Percentiles rank a stretch among this genome's conserved stretches.
These are phyloP conservation scores for Erodium trifolium DNA, from an alignment of 441 rosid genomes.

Conservation along the genomic window DNA sequence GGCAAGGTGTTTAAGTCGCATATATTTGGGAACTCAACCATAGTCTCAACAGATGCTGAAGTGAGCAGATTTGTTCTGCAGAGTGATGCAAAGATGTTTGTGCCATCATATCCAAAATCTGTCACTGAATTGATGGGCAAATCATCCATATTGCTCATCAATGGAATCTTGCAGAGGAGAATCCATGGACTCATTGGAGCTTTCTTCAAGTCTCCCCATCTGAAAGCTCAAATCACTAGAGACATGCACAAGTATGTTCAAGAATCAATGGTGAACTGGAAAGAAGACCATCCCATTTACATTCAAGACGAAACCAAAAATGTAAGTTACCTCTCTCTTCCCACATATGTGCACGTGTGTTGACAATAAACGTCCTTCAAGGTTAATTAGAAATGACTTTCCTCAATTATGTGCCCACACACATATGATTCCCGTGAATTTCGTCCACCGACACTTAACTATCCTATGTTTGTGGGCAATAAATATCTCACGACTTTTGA, in stretches of 20 bases:
- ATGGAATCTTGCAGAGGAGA: slow-evolving; percentile 78
- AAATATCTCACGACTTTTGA: not conserved
- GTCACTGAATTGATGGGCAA: slow-evolving; percentile 91
- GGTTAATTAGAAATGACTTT: not conserved
- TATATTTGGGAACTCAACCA: slow-evolving; percentile 71
- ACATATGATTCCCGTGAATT: not conserved
- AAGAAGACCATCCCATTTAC: slow-evolving; percentile 44
- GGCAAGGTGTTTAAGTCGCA: slow-evolving; percentile 97
- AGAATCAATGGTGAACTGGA: slow-evolving; percentile 72
- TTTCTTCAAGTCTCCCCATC: slow-evolving; percentile 73
- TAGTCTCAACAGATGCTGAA: slow-evolving; percentile 89
- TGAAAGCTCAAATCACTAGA: slow-evolving; percentile 74
- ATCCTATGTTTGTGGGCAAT: no score
- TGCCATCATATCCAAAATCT: slow-evolving; percentile 87
- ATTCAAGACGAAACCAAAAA: slow-evolving; percentile 85
- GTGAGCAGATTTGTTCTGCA: slow-evolving; percentile 76
- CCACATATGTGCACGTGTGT: slow-evolving; percentile 6
- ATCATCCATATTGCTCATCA: slow-evolving; percentile 73
- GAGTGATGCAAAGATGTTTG: slow-evolving; percentile 69
- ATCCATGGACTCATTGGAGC: slow-evolving; percentile 81
- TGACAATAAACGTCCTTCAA: not conserved
- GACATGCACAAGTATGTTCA: slow-evolving; percentile 70
- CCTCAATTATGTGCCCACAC: not conserved
- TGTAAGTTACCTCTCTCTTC: slow-evolving; percentile 31
- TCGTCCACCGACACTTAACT: not conserved